Evolutionary conservation across 163 green algal genomes (phyloP), one percentile per base, ranked within the genome.

Genomic region (Chlorella variabilis): DNA sequence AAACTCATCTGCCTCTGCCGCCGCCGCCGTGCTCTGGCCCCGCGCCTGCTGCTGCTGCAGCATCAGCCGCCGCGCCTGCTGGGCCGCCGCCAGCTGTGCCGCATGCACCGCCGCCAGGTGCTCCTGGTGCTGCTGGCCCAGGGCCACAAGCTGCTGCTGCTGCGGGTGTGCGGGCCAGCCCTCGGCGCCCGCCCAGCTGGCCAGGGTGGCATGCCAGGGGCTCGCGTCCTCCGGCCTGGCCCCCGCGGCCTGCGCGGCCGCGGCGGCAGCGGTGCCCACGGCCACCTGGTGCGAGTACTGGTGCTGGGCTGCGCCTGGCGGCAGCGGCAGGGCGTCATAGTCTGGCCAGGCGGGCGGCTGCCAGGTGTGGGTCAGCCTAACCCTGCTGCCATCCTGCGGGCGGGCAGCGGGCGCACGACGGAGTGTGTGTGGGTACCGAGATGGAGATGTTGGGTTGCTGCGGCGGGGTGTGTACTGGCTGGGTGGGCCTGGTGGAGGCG

Each of bases 341-440:
- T 80, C 56, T 13, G 73, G 73, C 73, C 73, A 80, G 54, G 13
- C 54, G 41, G 29, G 34, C 15, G 73, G 38, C 36, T 71, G 73
- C 73, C 54, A 59, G 34, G 4, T 29, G 56, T 54, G 56, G 4
- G 51, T 80, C 23, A 80, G 54, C 25, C 33, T 17, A 29, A 80
- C 5, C 56, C 58, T 80, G 73, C 54, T 80, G 73, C 73, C 73
- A 34, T 80, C 73, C 73, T 80, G 73, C 54, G 34, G 31, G 31
- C 18, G 33, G 17, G 5, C 31, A 20, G 62, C 8, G 8, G 23
- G 15, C 7, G 38, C 4, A 36, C 15, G 38, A n/a, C n/a, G n/a
- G n/a, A n/a, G n/a, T n/a, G n/a, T n/a, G n/a, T n/a, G n/a, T n/a
- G n/a, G n/a, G n/a, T n/a, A n/a, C n/a, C n/a, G n/a, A n/a, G n/a